A percentile compares a stretch with the other conserved stretches of the same genome.
Conservation (phyloP, 1,284 basidiomycete genomes). For the Moesziomyces parantarcticus region DNA sequence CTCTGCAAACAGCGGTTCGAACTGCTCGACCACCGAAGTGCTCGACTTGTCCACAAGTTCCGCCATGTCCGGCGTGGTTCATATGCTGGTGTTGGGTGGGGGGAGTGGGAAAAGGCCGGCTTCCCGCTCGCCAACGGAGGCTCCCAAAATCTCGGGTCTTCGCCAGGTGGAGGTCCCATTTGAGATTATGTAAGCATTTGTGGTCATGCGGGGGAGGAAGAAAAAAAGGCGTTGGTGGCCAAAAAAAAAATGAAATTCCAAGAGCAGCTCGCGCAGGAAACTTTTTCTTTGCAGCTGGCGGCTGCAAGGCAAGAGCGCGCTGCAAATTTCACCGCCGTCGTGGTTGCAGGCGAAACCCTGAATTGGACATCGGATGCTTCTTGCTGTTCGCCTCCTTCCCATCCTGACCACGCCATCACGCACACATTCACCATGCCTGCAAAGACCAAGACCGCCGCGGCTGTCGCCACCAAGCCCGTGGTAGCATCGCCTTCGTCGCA, state of each 20-base stretch:
- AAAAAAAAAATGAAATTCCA: no score
- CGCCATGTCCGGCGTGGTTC: not conserved
- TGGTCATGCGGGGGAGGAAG: no score
- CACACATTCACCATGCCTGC: constrained; percentile 8
- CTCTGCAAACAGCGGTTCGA: constrained; percentile 44
- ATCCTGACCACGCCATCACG: not conserved
- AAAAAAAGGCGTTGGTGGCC: no score
- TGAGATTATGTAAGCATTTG: constrained; percentile 27
- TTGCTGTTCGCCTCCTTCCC: not conserved
- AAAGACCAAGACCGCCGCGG: constrained; percentile 12
- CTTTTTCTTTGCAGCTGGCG: no score
- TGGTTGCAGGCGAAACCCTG: no score
- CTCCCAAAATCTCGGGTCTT: no score
- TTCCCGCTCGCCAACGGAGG: no score
- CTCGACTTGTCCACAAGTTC: not conserved
- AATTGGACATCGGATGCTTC: not conserved
- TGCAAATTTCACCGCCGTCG: no score
- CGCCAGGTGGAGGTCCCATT: constrained; percentile 10
- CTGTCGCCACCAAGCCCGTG: constrained; percentile 19
- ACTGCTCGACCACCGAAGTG: constrained; percentile 13
- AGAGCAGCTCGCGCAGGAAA: no score
- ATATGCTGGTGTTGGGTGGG: no score
- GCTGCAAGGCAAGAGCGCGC: not conserved
- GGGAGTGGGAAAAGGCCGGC: no score
- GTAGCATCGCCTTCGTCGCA: constrained; percentile 18